Conservation (phyloP, 495 filamentous ascomycete genomes). For the Aspergillus diversus region DNA sequence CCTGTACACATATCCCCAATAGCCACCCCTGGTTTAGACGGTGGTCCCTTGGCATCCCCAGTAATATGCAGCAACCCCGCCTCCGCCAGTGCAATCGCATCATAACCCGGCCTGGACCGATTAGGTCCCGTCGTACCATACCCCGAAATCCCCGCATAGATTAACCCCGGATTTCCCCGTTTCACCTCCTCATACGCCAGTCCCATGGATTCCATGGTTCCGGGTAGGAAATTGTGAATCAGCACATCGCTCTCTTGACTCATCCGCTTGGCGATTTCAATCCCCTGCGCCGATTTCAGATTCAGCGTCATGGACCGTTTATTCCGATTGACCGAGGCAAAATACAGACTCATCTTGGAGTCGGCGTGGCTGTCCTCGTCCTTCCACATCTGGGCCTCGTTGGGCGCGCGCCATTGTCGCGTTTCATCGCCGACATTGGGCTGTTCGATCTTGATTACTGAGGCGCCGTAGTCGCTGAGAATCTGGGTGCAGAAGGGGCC, state of each 20-base stretch:
- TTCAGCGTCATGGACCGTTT: background rate
- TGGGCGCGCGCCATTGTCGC: background rate
- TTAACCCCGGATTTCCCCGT: background rate
- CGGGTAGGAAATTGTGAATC: background rate
- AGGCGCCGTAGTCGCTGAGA: too few relatives aligned
- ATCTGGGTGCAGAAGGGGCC: too few relatives aligned
- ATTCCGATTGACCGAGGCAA: background rate
- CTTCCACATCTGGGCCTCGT: background rate
- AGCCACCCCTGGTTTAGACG: background rate
- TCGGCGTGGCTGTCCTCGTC: background rate
- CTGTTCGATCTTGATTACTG: background rate
- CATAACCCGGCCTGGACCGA: background rate
- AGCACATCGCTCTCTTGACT: background rate
- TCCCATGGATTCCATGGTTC: background rate
- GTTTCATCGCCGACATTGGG: background rate
- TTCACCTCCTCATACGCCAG: background rate
- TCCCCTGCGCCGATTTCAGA: background rate
- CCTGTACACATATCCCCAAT: background rate
- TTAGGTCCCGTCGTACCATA: background rate
- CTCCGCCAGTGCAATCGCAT: background rate
- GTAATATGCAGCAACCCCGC: background rate
- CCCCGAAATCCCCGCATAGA: background rate
- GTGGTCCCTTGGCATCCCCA: background rate
- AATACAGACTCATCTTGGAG: background rate
- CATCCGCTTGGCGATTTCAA: background rate